A percentile compares a stretch with the other conserved stretches of the same genome.
These are phyloP conservation scores for Zizania palustris DNA, from an alignment of 202 grass and related monocot genomes.

Conservation along the genomic window DNA sequence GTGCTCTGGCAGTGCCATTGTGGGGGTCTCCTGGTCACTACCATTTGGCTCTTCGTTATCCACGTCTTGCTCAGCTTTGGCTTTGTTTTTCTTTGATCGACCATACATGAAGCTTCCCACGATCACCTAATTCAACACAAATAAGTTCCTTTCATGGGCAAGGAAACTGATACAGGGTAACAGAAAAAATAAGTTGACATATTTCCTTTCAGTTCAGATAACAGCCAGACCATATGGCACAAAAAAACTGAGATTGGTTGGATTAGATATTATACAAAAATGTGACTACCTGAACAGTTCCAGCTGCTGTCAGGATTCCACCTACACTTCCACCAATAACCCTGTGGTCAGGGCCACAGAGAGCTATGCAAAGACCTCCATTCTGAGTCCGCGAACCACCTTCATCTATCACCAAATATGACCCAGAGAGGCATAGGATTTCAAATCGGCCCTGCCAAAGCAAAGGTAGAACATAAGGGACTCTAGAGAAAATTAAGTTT, in stretches of 20 bases:
- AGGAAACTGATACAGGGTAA: neutral
- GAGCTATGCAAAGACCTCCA: slow-evolving; percentile 69
- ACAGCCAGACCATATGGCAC: neutral
- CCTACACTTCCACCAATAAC: slow-evolving; percentile 80
- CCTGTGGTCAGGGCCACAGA: slow-evolving; percentile 71
- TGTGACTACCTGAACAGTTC: slow-evolving; percentile 67
- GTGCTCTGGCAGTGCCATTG: slow-evolving; percentile 41
- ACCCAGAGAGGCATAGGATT: slow-evolving; percentile 80
- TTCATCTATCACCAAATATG: slow-evolving; percentile 71
- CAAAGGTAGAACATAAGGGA: slow-evolving; percentile 12
- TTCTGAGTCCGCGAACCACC: slow-evolving; percentile 57
- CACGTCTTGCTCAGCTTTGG: slow-evolving; percentile 43
- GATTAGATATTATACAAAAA: slow-evolving; percentile 16
- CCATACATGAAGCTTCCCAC: slow-evolving; percentile 86
- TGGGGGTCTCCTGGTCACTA: slow-evolving; percentile 19
- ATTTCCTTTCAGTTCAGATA: neutral
- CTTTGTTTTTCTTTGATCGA: slow-evolving; percentile 58
- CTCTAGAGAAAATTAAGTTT: neutral
- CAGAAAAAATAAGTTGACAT: neutral
- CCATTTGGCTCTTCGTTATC: slow-evolving; percentile 29
- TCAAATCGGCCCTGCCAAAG: slow-evolving; percentile 79
- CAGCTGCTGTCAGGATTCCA: slow-evolving; percentile 70
- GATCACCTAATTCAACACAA: slow-evolving; percentile 54
- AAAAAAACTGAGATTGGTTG: neutral
- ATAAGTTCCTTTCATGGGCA: neutral